A percentile compares a stretch with the other conserved stretches of the same genome.
Conservation (phyloP, 2,329 filamentous ascomycete species). For the Fusarium sp. region DNA sequence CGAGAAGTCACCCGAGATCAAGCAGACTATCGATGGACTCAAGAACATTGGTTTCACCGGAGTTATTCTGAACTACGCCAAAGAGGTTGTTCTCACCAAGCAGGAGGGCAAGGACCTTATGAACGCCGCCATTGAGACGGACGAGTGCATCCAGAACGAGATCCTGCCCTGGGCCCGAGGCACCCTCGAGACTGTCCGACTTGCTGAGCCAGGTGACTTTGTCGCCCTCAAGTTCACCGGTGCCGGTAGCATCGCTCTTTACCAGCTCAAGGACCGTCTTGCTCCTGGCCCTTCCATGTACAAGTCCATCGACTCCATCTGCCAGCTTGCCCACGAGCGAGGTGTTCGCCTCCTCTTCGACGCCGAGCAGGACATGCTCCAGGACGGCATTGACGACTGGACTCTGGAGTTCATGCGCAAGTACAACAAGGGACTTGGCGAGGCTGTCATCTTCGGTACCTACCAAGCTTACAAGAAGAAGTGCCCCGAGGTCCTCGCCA, state of each 20-base stretch:
- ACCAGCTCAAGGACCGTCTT: slow-evolving; percentile 72
- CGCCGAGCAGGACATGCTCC: slow-evolving; percentile 84
- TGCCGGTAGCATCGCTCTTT: slow-evolving; percentile 79
- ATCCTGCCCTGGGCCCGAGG: slow-evolving; percentile 79
- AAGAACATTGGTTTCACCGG: slow-evolving; percentile 84
- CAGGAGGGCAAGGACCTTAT: slow-evolving; percentile 62
- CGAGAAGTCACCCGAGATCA: slow-evolving; percentile 77
- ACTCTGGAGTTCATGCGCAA: slow-evolving; percentile 80
- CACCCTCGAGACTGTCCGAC: slow-evolving; percentile 78
- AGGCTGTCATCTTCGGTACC: slow-evolving; percentile 82
- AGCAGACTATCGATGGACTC: slow-evolving; percentile 72
- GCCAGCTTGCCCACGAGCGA: slow-evolving; percentile 76
- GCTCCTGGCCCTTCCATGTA: slow-evolving; percentile 74
- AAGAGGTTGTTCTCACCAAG: slow-evolving; percentile 80
- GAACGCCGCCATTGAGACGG: slow-evolving; percentile 62
- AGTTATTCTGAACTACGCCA: slow-evolving; percentile 86
- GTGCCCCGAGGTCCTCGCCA: slow-evolving; percentile 67
- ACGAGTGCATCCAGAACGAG: slow-evolving; percentile 68
- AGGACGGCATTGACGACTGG: slow-evolving; percentile 85
- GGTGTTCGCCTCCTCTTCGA: slow-evolving; percentile 84
- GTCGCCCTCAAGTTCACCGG: slow-evolving; percentile 84
- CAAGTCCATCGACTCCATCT: slow-evolving; percentile 79
- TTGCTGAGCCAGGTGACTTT: slow-evolving; percentile 74
- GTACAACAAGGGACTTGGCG: slow-evolving; percentile 76
- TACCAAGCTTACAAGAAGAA: slow-evolving; percentile 83